Evolutionary conservation across 495 filamentous ascomycete genomes (phyloP).

Genomic region (Penicillium crystallinum): DNA sequence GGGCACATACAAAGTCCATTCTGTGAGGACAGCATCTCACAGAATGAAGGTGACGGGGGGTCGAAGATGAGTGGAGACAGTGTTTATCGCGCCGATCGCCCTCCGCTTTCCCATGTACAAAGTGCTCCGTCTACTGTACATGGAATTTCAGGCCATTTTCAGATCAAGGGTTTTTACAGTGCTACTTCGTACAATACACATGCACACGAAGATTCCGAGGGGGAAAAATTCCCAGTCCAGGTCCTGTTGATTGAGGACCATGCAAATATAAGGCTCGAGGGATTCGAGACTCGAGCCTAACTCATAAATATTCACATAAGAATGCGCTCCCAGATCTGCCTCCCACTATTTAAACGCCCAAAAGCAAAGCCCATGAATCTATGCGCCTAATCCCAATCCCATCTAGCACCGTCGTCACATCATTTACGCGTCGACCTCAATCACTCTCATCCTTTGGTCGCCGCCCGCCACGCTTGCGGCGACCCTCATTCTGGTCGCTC

Average conservation of each 20-base stretch:
- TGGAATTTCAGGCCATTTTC: neutral
- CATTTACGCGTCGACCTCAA: conserved; percentile 12
- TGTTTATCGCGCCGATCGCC: conserved; percentile 20
- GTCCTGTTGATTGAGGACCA: neutral
- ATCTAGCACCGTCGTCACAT: conserved; percentile 26
- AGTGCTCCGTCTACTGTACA: neutral
- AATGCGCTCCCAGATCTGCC: conserved; percentile 28
- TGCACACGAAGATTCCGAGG: neutral
- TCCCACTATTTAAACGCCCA: conserved; percentile 30
- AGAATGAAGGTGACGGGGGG: conserved; percentile 18
- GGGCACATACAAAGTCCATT: conserved; percentile 40
- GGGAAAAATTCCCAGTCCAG: neutral
- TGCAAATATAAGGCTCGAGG: neutral
- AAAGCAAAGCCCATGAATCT: conserved; percentile 8
- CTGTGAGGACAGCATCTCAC: conserved; percentile 27
- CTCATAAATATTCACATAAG: conserved; percentile 28
- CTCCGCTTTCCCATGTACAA: neutral
- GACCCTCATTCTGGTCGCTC: conserved; percentile 47
- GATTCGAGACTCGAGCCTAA: conserved; percentile 1
- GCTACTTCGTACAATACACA: neutral
- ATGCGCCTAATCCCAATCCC: conserved; percentile 23
- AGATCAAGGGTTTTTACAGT: neutral
- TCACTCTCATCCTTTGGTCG: conserved; percentile 47
- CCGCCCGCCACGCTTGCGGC: conserved; percentile 41
- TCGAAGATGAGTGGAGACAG: conserved; percentile 22